These are phyloP conservation scores for Xenosphaeropsis pyriputrescens DNA, from an alignment of 2,329 filamentous ascomycete species.

Conservation along the genomic window DNA sequence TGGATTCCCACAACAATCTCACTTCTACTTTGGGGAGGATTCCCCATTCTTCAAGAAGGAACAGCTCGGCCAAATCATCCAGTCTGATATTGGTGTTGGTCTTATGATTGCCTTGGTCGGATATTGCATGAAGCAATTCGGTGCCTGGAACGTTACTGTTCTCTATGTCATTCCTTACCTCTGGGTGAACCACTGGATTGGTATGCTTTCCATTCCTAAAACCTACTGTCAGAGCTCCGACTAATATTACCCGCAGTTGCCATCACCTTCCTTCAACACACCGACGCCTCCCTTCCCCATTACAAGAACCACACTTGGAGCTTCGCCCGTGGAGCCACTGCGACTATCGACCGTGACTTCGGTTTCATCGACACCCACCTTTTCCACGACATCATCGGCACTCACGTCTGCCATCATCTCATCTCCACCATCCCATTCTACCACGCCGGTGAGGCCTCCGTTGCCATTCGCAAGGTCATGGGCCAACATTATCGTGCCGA, in stretches of 20 bases:
- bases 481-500: constrained; percentile 34
- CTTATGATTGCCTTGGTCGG: constrained; percentile 33
- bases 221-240: constrained; percentile 4
- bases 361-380: constrained; percentile 45
- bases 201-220: constrained; percentile 21
- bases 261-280: constrained; percentile 64
- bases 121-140: constrained; percentile 30
- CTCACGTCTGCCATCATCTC: constrained; percentile 46
- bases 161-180: constrained; percentile 53
- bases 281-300: constrained; percentile 39
- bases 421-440: constrained; percentile 46
- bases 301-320: constrained; percentile 43
- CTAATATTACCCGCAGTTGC: constrained; percentile 34
- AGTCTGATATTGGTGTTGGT: constrained; percentile 43
- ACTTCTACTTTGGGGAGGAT: constrained; percentile 42
- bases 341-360: constrained; percentile 47
- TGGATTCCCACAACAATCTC: constrained; percentile 21
- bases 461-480: constrained; percentile 36
- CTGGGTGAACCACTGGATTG: constrained; percentile 57
- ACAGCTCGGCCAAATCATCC: constrained; percentile 36
- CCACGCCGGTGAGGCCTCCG: constrained; percentile 37
- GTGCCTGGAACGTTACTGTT: constrained; percentile 36
- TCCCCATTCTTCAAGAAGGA: constrained; percentile 41
- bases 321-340: constrained; percentile 42
- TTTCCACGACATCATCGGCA: constrained; percentile 49